Base-by-base conservation (phyloP, 176 grass and related monocot genomes). In the Eragrostis nindensis region DNA sequence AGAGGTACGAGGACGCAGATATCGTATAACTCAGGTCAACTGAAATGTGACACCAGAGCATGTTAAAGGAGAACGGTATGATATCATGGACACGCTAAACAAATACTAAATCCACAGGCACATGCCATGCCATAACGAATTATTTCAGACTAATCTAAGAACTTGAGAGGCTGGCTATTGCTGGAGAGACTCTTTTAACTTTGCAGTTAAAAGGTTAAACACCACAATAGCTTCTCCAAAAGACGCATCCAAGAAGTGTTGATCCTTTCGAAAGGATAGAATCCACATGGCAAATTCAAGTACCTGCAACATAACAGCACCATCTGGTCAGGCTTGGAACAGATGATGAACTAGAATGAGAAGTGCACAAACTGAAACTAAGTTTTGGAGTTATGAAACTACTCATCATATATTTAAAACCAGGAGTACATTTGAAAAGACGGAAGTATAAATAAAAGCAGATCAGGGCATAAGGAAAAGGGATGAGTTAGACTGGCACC, bases 251-350 rank as follows among this genome's bases (percentile, higher is more conserved):
- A 75, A 60, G 19, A 62, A 62, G 71, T 43, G 52, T 53, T 82
- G 53, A 73, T 82, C 88, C 88, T 82, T 59, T 86, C 60, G 19
- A 90, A 89, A 82, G 79, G 88, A 90, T 63, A 71, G 42, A 86
- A 86, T 78, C 78, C 57, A 86, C 78, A 90, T 13, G 32, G 38
- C 27, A 65, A 36, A 52, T 78, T 90, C 88, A 90, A 90, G 88
- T 90, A 86, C 88, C 88, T 90, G 67, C 59, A 68, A 49, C 1
- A 68, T 22, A 60, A 52, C 1, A n/a, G 7, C 27, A 66, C 0
- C 1, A 47, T n/a, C 71, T 16, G 8, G 26, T 89, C 18, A 76
- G 18, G 6, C 24, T 12, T 2, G 7, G 7, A 36, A 2, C 3
- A 56, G 13, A 6, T 3, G 0, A 36, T 12, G 66, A 13, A 14